phyloP scores from a whole-genome alignment of 169 alveolate species.

The Cystoisospora suis region DNA sequence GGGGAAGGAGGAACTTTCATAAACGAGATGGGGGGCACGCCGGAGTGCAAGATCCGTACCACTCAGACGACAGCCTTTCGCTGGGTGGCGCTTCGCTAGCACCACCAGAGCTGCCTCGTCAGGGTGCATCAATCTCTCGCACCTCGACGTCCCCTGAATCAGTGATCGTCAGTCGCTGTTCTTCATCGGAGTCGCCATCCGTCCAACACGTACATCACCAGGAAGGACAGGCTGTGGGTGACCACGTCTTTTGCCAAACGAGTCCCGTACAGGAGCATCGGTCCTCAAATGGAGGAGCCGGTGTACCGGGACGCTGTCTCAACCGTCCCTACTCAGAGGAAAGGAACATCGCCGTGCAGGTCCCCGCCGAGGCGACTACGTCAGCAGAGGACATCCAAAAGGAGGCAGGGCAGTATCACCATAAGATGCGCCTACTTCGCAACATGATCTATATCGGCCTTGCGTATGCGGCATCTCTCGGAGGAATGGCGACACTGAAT shows the following conservation, averaged over 20 bases:
- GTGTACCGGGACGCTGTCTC: neutral
- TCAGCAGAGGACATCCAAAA: neutral
- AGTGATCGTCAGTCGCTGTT: neutral
- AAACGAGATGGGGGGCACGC: neutral
- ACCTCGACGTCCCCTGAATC: neutral
- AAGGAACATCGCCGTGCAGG: too few relatives aligned
- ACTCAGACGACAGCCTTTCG: too few relatives aligned
- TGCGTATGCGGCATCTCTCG: conserved; percentile 58
- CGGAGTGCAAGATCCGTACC: neutral
- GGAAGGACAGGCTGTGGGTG: too few relatives aligned
- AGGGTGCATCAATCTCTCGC: neutral
- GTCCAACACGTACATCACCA: too few relatives aligned
- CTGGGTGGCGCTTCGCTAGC: too few relatives aligned
- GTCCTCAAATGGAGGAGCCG: neutral
- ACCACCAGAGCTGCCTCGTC: neutral
- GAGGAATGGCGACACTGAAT: conserved; percentile 43
- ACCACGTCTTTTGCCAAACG: too few relatives aligned
- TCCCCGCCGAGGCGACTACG: too few relatives aligned
- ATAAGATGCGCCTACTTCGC: neutral
- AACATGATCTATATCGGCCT: conserved; percentile 40
- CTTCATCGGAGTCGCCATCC: too few relatives aligned
- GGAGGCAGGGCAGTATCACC: neutral
- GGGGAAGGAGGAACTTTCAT: neutral
- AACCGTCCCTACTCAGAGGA: too few relatives aligned
- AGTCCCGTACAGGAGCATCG: neutral